Base-by-base conservation (phyloP, 2,329 filamentous ascomycete species). In the Aspergillus sp. region DNA sequence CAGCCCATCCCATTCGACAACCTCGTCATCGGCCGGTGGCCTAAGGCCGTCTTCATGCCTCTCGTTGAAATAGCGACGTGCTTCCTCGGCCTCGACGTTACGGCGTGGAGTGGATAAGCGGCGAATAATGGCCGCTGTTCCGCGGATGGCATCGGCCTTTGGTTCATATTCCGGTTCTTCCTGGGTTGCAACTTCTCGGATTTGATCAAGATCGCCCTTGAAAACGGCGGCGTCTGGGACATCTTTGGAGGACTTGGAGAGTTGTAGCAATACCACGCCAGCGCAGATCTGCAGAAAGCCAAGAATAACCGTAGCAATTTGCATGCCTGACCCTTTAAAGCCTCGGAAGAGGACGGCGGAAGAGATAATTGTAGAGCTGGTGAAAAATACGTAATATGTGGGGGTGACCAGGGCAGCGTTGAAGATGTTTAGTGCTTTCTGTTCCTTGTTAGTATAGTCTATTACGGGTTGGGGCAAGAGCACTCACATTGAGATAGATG, bases 311-410 rank as follows among this genome's bases (percentile, higher is more conserved):
- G 92, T 96, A 46, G 90, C 82, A 57, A 99, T 98, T 24, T 89
- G 85, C 5, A 86, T 83, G 0, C 85, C 82, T 0, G 90, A 90
- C 37, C 93, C 95, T 70, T 96, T 93, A 83, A 99, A 97, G 7
- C 95, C 95, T 62, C 87, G 88, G 76, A 98, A 98, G 3, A 99
- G 80, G 47, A 99, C 87, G 3, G 93, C 90, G 0, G 93, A 97
- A 5, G 93, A 96, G 65, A 98, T 85, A 64, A 99, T 97, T 19
- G 95, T 98, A 5, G 92, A 89, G 66, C 89, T 96, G 40, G 95
- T 99, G 73, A 99, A 99, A 79, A 96, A 93, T 64, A 99, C 95
- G 74, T 99, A 99, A 78, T 99, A 99, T 2, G 95, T 99, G 0
- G 95, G 95, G 0, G 95, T 99, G 59, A 99, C 95, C 64, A 99